Evolutionary conservation across 1,139 yeast species (phyloP), one percentile per base, ranked within the genome.

Genomic region (Yamadazyma siamensis): DNA sequence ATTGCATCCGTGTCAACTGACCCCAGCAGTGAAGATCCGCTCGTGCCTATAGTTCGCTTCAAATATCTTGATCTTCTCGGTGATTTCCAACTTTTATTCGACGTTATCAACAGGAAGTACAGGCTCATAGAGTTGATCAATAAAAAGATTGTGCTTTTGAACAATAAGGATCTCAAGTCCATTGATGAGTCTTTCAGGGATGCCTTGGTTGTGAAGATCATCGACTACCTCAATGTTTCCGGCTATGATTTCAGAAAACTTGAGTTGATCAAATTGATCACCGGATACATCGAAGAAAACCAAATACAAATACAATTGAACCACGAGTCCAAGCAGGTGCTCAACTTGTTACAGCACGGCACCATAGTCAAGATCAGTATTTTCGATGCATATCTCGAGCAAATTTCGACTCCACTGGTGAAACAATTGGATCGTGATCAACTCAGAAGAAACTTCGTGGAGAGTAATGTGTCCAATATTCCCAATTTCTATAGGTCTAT

Each of bases 41-140:
- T n/a, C n/a, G n/a, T n/a, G n/a, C n/a, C n/a, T n/a, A n/a, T n/a
- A n/a, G n/a, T n/a, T n/a, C n/a, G n/a, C 25, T 35, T 44, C 13
- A 47, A 37, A 15, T 33, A 36, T 15, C 36, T 37, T 19, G 56
- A 51, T 32, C 40, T 65, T 23, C 36, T 40, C 26, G 49, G 61
- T 3, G 72, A 66, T 41, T 60, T 47, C 39, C 59, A 55, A 34
- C 52, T 47, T 29, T 38, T 64, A n/a, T 36, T 54, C 4, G 42
- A 49, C 14, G 26, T 28, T 20, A 25, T 35, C 9, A 31, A 27
- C 20, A 18, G 29, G 6, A 44, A 43, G 3, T 45, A 46, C 22
- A 51, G 54, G 27, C 43, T 64, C 13, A 53, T 62, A 25, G 71
- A 65, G 22, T 50, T 65, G 37, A 52, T 65, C 15, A 61, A 63